Evolutionary conservation across 306 rosid species (phyloP), one percentile per base, ranked within the genome.

Genomic region (Luffa aegyptiaca): DNA sequence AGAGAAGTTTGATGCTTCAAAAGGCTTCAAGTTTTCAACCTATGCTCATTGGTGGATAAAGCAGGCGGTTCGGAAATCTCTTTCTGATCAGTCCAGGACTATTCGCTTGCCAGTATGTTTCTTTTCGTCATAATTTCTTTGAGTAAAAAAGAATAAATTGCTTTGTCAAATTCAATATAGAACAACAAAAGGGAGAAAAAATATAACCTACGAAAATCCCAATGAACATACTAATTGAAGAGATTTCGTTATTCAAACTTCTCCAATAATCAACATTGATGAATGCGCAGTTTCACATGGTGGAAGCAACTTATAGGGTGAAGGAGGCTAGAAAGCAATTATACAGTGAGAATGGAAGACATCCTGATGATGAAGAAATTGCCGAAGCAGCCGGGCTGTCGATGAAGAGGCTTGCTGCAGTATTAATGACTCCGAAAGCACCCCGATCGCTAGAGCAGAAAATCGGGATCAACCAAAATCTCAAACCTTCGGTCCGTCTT

Each of bases 11-110:
- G 98, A 95, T 81, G 98, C 92, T 70, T 88, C 98, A 70, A 95
- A 91, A 85, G 98, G 98, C 79, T 95, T 95, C 81, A 95, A 91
- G 90, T 95, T 95, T 90, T 95, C 98, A 48, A 95, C 98, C 86
- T 95, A 95, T 81, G 98, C 97, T 68, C 98, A 95, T 70, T 95
- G 98, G 98, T 95, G 97, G 98, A 95, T 95, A 78, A 95, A 91
- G 86, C 97, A 92, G 85, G 89, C 97, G 10, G 93, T 95, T 83
- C 92, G 96, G 65, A 92, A 90, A 81, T 89, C 93, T 72, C 96
- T 95, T 82, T 90, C 97, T 59, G 93, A 90, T 80, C 98, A 89
- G 86, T 91, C 97, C 46, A 87, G 97, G 80, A 91, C 91, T 49
- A 93, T 95, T 83, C 98, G 98, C 85, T 89, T 95, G 79, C 98